Base-by-base conservation (phyloP, 305 asterid genomes). In the Caryopteris hybrid region DNA sequence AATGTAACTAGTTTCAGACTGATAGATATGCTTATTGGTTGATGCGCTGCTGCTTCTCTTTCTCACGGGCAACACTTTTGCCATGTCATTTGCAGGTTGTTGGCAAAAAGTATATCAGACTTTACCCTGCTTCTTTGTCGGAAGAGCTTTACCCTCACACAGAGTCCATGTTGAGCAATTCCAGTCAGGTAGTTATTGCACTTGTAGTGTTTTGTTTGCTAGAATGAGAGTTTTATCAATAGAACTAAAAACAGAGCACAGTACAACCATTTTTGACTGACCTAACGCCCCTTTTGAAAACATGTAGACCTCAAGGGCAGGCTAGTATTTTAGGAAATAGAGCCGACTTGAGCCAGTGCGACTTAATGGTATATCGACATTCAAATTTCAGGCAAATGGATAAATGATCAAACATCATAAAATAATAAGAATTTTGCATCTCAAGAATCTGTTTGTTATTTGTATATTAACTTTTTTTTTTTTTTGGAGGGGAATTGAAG, bases 121-220 rank as follows among this genome's bases (percentile, higher is more conserved):
- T 82, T 42, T 82, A 92, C 82, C 73, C 93, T 64, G 83, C 95
- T 50, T 82, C 96, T 48, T 23, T 82, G 5, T 79, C 85, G 1
- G 84, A 73, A 56, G 78, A 79, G 69, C 82, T 82, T 55, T 79
- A 76, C 58, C 86, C 86, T 25, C 82, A 82, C 53, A 6, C 79
- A 0, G 86, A 79, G 52, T 25, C 85, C 69, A 94, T 91, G 99
- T 93, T 94, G 54, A 63, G 85, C 77, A 91, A 94, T 79, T 89
- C 99, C 70, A 91, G 99, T 74, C 95, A 91, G 96, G 99, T 90
- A 69, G 52, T 70, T 66, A 50, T 33, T 31, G 43, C 42, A 56
- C 38, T 8, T 29, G n/a, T n/a, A n/a, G n/a, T n/a, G n/a, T n/a
- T n/a, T n/a, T n/a, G n/a, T n/a, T n/a, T n/a, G n/a, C n/a, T n/a